Evolutionary conservation across 2,329 filamentous ascomycete genomes (phyloP), one percentile per base, ranked within the genome.

Genomic region (Trichocomaceae sp.): DNA sequence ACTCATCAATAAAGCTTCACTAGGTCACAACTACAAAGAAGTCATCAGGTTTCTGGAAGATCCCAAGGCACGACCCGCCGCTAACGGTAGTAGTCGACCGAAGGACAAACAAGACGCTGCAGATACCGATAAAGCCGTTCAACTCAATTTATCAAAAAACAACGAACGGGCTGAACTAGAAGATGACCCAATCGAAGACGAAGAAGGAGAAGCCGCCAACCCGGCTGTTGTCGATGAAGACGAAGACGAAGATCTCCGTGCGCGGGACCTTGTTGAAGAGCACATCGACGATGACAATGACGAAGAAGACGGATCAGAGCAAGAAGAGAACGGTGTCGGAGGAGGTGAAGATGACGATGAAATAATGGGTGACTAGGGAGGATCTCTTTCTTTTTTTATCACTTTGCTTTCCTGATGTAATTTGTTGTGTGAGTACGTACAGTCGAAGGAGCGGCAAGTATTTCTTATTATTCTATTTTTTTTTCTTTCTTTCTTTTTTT

Each of bases 11-110:
- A 86, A 86, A 66, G 77, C 75, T n/a, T 84, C 83, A 65, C 79
- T 99, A 2, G 93, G 93, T 2, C 77, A 82, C 46, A 96, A 93
- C 67, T 95, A 88, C 77, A 88, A 86, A 65, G 90, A 93, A 63
- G 83, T 96, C 6, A 76, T 96, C 4, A 82, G 83, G 8, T 93
- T 86, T 68, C 76, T 97, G 3, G 90, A 96, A 63, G 82, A 86
- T 55, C 77, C 79, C 48, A 84, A 85, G 64, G 61, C 66, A 35
- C 65, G 63, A 45, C 59, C 55, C 17, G 20, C 54, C 22, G 50
- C 61, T 26, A 57, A 19, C 41, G 55, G 29, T 52, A 62, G 5
- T 15, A 15, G 31, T 35, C 31, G 31, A 75, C 58, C 60, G 8
- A 76, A 73, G 63, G 71, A 69, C 46, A 69, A 70, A 47, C 66